A percentile compares a stretch with the other conserved stretches of the same genome.
Evolutionary conservation across 768 basidiomycete genomes (phyloP).

Genomic region (Suillus tomentosus): DNA sequence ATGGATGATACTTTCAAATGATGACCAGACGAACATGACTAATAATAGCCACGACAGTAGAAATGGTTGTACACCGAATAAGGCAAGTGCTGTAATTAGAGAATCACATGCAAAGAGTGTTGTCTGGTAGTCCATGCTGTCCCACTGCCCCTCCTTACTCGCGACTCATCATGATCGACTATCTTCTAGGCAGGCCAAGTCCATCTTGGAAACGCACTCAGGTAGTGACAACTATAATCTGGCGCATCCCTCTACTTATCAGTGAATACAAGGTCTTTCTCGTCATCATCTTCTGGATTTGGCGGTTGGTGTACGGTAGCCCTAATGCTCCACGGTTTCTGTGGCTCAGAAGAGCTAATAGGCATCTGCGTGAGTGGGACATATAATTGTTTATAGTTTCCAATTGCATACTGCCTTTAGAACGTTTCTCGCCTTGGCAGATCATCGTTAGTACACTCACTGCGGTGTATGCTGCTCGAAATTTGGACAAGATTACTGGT

Average conservation of each 20-base stretch:
- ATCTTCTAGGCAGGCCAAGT: conserved; percentile 84
- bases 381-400: neutral
- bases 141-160: conserved; percentile 4
- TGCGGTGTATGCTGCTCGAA: conserved; percentile 76
- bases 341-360: conserved; percentile 62
- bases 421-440: conserved; percentile 95
- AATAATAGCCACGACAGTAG: neutral
- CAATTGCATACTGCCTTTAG: conserved; percentile 35
- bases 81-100: conserved; percentile 16
- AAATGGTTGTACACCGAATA: conserved; percentile 19
- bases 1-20: neutral
- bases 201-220: conserved; percentile 90
- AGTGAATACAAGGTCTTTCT: conserved; percentile 68
- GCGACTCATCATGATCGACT: conserved; percentile 78
- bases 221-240: conserved; percentile 39
- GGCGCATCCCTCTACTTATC: neutral
- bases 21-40: conserved; percentile 10
- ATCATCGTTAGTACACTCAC: conserved; percentile 87
- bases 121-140: conserved; percentile 3
- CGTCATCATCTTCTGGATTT: conserved; percentile 90
- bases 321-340: conserved; percentile 65
- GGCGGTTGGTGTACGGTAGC: conserved; percentile 70
- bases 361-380: conserved; percentile 52
- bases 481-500: conserved; percentile 85
- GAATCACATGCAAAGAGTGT: conserved; percentile 37